Evolutionary conservation across 257 asterid genomes (phyloP).

Genomic region (Solanum acaule): DNA sequence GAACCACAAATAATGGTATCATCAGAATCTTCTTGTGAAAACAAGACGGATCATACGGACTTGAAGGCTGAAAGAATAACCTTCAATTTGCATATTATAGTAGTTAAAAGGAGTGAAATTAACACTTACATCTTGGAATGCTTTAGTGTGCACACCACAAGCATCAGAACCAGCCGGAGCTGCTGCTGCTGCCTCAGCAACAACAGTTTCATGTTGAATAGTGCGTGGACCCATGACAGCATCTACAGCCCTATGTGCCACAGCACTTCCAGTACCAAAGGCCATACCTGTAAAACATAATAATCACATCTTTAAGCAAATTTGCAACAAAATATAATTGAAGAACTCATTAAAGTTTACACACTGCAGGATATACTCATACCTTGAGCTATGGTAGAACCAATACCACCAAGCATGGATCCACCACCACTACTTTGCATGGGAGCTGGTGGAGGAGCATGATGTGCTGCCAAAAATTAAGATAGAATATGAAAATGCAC

Average conservation of each 20-base stretch:
- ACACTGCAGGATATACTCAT: background rate
- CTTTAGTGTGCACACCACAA: slow-evolving; percentile 52
- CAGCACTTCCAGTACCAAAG: slow-evolving; percentile 60
- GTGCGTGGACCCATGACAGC: slow-evolving; percentile 70
- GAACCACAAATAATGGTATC: background rate
- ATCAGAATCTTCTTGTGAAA: background rate
- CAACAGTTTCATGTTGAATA: slow-evolving; percentile 56
- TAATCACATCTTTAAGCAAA: background rate
- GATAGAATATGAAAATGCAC: background rate
- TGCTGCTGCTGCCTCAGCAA: slow-evolving; percentile 33
- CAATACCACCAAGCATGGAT: slow-evolving; percentile 33
- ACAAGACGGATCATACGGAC: background rate
- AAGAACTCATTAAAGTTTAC: background rate
- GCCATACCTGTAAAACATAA: slow-evolving; percentile 39
- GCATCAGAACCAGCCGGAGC: slow-evolving; percentile 39
- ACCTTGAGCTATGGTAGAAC: slow-evolving; percentile 46
- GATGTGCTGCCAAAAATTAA: background rate
- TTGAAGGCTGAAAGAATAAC: background rate
- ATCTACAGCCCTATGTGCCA: slow-evolving; percentile 78
- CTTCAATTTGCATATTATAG: background rate
- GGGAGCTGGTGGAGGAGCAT: slow-evolving; percentile 64
- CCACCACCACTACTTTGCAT: slow-evolving; percentile 60
- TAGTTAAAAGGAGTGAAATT: background rate
- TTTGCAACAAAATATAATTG: background rate
- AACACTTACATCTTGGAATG: slow-evolving; percentile 59